phyloP scores from a whole-genome alignment of 768 basidiomycete species.

The Goffeauzyma gilvescens region DNA sequence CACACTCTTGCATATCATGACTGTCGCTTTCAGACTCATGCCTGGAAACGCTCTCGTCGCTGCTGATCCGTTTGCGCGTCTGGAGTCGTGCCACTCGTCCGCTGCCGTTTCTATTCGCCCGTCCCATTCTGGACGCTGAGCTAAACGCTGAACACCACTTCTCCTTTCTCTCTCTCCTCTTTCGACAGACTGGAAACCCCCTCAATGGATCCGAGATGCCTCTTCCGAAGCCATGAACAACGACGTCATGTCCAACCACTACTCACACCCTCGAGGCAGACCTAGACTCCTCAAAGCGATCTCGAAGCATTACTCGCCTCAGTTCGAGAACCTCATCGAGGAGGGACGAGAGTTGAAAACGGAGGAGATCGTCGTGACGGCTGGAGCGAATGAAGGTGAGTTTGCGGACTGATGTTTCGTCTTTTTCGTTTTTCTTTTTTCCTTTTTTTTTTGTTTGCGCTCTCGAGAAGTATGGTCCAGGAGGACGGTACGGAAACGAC shows the following conservation, averaged over 20 bases:
- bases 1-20: too few relatives aligned
- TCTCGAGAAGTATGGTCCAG: too few relatives aligned
- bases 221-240: conserved; percentile 22
- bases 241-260: conserved; percentile 32
- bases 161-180: too few relatives aligned
- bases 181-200: conserved; percentile 29
- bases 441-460: background rate
- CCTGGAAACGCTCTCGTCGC: too few relatives aligned
- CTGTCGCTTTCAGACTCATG: too few relatives aligned
- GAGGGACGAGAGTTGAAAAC: conserved; percentile 51
- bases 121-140: too few relatives aligned
- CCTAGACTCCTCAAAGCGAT: conserved; percentile 74
- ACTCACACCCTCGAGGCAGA: conserved; percentile 62
- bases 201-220: conserved; percentile 28
- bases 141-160: too few relatives aligned
- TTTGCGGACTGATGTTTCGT: background rate
- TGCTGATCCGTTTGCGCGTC: too few relatives aligned
- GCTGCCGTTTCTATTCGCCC: too few relatives aligned
- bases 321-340: conserved; percentile 36
- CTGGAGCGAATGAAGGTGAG: conserved; percentile 88
- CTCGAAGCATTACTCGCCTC: conserved; percentile 53
- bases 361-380: conserved; percentile 84
- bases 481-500: too few relatives aligned
- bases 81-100: too few relatives aligned
- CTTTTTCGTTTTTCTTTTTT: too few relatives aligned